phyloP scores from a whole-genome alignment of 768 basidiomycete genomes.

The Lactarius vividus region DNA sequence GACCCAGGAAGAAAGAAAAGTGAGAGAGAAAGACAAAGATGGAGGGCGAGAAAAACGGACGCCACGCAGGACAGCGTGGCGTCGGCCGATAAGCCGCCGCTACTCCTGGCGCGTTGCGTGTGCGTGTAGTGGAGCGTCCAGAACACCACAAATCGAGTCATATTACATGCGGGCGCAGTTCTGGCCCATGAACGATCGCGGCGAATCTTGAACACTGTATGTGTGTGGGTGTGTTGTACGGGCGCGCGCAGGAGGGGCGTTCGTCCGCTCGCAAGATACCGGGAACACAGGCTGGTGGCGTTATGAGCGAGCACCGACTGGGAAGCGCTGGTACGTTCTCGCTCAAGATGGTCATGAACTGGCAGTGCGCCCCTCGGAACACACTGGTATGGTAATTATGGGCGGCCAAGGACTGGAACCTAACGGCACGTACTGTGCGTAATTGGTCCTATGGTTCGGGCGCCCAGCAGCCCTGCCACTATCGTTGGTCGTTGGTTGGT shows the following conservation, averaged over 20 bases:
- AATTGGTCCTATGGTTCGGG: constrained; percentile 4
- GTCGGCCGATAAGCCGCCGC: constrained; percentile 6
- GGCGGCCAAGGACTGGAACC: constrained; percentile 7
- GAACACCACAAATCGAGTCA: not conserved
- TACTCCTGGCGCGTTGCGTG: not conserved
- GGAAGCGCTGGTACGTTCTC: constrained; percentile 21
- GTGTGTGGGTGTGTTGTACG: not conserved
- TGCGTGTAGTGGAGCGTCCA: not conserved
- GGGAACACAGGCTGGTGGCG: constrained; percentile 7
- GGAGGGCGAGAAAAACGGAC: not conserved
- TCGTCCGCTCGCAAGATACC: not conserved
- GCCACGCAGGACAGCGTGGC: not conserved
- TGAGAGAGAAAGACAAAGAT: not conserved
- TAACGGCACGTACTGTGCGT: constrained; percentile 17
- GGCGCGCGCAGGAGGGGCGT: not conserved
- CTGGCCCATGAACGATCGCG: constrained; percentile 16
- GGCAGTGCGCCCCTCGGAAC: constrained; percentile 7
- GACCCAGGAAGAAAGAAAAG: not conserved
- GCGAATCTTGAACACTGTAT: not conserved
- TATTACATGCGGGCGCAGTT: not conserved
- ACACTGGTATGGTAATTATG: constrained; percentile 12
- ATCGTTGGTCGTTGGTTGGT: not conserved
- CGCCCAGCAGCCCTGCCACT: not conserved
- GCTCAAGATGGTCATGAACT: constrained; percentile 8
- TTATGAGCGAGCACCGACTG: not conserved